These are phyloP conservation scores for Kwoniella dendrophila DNA, from an alignment of 768 basidiomycete genomes.

Conservation along the genomic window DNA sequence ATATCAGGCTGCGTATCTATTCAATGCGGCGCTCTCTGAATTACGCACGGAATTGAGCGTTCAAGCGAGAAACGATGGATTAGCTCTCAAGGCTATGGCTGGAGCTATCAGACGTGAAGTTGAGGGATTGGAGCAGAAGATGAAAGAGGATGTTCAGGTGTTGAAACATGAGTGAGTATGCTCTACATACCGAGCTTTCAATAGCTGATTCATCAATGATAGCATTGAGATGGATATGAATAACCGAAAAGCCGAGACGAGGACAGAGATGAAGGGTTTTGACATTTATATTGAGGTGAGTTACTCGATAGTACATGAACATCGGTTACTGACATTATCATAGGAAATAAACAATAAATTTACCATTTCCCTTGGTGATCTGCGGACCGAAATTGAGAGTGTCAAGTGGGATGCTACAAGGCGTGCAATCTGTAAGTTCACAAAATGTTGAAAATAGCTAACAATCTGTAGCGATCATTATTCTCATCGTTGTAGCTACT, in stretches of 20 bases:
- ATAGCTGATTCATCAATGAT: neutral
- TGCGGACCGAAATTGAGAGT: constrained; percentile 58
- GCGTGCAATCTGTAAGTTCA: constrained; percentile 52
- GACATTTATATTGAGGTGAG: constrained; percentile 70
- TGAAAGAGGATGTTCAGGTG: constrained; percentile 87
- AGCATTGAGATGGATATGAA: constrained; percentile 97
- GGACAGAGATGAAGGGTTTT: constrained; percentile 76
- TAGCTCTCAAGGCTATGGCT: constrained; percentile 75
- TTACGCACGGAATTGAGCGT: constrained; percentile 81
- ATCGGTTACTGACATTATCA: neutral
- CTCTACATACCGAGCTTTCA: neutral
- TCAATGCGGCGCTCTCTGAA: constrained; percentile 89
- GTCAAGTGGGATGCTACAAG: constrained; percentile 58
- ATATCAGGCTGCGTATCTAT: constrained; percentile 89
- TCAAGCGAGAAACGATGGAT: constrained; percentile 78
- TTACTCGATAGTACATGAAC: neutral
- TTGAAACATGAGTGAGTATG: constrained; percentile 85
- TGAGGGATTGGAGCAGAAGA: constrained; percentile 79
- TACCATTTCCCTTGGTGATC: constrained; percentile 57
- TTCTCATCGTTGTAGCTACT: constrained; percentile 49
- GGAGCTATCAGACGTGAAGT: constrained; percentile 81
- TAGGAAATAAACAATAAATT: constrained; percentile 60
- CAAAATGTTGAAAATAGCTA: neutral
- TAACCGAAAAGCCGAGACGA: constrained; percentile 86
- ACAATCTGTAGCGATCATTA: constrained; percentile 32